Conservation (phyloP, 2,329 filamentous ascomycete species). For the Beauveria medogensis region DNA sequence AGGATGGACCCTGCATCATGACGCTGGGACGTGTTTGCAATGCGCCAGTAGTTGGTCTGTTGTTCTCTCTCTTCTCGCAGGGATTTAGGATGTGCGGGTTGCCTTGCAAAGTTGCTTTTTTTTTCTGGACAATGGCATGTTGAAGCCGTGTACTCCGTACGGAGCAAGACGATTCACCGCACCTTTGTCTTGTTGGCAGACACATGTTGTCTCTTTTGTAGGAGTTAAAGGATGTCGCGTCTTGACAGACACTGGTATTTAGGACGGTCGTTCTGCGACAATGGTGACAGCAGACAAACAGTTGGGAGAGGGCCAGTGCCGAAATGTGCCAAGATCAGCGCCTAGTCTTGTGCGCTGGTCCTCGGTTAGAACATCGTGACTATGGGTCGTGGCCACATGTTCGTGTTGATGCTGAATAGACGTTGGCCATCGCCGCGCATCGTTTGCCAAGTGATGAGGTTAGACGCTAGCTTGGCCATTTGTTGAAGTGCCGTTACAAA, state of each 20-base stretch:
- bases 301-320: background rate
- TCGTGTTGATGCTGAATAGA: background rate
- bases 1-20: conserved; percentile 5
- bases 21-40: background rate
- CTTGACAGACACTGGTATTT: background rate
- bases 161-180: background rate
- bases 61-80: conserved; percentile 6
- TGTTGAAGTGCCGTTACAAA: background rate
- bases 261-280: background rate
- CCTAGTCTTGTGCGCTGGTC: background rate
- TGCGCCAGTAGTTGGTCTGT: background rate
- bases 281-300: background rate
- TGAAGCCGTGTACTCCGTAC: background rate
- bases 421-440: background rate
- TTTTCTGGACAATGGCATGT: background rate
- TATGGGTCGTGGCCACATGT: background rate
- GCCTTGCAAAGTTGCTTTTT: conserved; percentile 1
- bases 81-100: background rate
- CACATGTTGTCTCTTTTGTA: background rate
- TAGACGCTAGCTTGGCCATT: background rate
- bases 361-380: background rate
- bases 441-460: background rate
- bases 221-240: background rate
- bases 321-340: conserved; percentile 4
- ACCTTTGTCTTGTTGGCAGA: background rate